Conservation (phyloP, 177 flowering plant genomes). For the Telopea speciosissima region DNA sequence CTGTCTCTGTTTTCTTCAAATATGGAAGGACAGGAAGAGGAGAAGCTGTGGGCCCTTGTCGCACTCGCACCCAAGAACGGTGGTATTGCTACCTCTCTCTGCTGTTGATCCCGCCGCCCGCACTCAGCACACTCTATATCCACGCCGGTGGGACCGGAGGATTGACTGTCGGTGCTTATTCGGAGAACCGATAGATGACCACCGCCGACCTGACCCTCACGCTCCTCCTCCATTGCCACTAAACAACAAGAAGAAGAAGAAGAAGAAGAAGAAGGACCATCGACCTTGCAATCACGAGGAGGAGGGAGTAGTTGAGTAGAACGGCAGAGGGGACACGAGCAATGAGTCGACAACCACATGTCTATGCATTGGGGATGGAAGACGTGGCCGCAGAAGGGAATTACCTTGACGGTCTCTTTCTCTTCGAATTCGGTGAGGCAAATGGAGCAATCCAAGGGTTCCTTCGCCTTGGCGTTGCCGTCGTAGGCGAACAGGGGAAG, state of each 20-base stretch:
- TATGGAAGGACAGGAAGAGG: constrained; percentile 4
- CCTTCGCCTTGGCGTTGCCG: background rate
- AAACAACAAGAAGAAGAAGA: too few relatives aligned
- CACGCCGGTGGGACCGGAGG: too few relatives aligned
- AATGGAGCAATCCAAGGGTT: constrained; percentile 16
- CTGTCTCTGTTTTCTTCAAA: constrained; percentile 6
- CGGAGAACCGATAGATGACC: too few relatives aligned
- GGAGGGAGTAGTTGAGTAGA: background rate
- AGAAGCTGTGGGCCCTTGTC: constrained; percentile 22
- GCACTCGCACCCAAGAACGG: too few relatives aligned
- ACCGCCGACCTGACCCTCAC: too few relatives aligned
- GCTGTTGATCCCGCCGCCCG: too few relatives aligned
- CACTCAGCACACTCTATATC: too few relatives aligned
- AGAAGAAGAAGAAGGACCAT: too few relatives aligned
- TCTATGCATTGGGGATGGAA: constrained; percentile 61
- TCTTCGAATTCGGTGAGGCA: constrained; percentile 26
- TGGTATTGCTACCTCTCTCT: background rate
- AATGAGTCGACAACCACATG: constrained; percentile 46
- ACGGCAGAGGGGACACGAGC: background rate
- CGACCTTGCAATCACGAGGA: too few relatives aligned
- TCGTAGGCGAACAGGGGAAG: constrained; percentile 26
- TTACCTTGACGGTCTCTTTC: constrained; percentile 47
- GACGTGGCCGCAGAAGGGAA: constrained; percentile 48
- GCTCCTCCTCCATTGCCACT: too few relatives aligned
- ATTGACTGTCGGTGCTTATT: too few relatives aligned